phyloP scores from a whole-genome alignment of 805 yeast species.

The Barnettozyma vustinii region DNA sequence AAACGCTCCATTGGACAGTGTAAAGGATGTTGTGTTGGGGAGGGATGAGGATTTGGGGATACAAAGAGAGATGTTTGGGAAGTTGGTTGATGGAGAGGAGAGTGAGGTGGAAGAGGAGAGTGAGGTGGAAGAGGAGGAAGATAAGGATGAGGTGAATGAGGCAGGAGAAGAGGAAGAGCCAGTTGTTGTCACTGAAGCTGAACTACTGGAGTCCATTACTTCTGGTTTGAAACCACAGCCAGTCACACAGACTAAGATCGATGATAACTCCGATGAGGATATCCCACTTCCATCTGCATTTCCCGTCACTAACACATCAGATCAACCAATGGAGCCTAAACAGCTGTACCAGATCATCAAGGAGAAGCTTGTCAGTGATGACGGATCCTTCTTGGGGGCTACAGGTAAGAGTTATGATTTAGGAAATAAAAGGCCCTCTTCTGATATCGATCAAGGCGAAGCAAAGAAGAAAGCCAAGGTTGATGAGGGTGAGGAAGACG shows the following conservation, averaged over 20 bases:
- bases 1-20: conserved; percentile 37
- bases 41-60: conserved; percentile 15
- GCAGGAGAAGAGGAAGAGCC: conserved; percentile 14
- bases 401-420: conserved; percentile 23
- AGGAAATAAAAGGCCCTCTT: conserved; percentile 10
- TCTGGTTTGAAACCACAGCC: conserved; percentile 9
- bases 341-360: conserved; percentile 22
- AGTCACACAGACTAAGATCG: conserved; percentile 6
- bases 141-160: conserved; percentile 2
- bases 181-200: conserved; percentile 13
- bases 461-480: neutral
- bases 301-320: conserved; percentile 12
- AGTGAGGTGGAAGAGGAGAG: conserved; percentile 19
- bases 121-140: conserved; percentile 15
- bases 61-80: conserved; percentile 25
- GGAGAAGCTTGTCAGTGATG: conserved; percentile 11
- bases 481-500: conserved; percentile 18
- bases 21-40: conserved; percentile 24
- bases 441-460: neutral
- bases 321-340: conserved; percentile 17
- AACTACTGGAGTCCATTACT: neutral
- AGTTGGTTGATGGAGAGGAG: conserved; percentile 25
- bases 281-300: conserved; percentile 14
- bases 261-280: conserved; percentile 23
- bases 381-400: conserved; percentile 11